These are phyloP conservation scores for Amanita brunnescens DNA, from an alignment of 768 basidiomycete genomes.

Conservation along the genomic window DNA sequence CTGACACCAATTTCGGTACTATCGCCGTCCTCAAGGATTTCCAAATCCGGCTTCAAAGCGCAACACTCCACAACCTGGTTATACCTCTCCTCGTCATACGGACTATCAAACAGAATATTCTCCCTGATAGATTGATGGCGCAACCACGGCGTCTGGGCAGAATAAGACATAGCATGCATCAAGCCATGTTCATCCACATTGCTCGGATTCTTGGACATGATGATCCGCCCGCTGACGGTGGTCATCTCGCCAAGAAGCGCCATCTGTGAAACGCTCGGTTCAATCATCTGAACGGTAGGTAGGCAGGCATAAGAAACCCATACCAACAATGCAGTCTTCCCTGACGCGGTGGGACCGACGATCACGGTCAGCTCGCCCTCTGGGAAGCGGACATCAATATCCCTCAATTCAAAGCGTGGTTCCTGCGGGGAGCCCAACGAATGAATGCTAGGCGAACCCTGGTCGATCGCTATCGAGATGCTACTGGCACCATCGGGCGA, in stretches of 20 bases:
- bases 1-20: slow-evolving; percentile 75
- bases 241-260: slow-evolving; percentile 70
- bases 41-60: slow-evolving; percentile 72
- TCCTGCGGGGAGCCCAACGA: slow-evolving; percentile 23
- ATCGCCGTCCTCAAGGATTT: slow-evolving; percentile 82
- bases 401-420: slow-evolving; percentile 55
- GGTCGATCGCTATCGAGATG: slow-evolving; percentile 14
- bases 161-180: slow-evolving; percentile 61
- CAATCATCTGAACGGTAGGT: neutral
- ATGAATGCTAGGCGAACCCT: slow-evolving; percentile 16
- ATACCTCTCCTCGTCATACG: slow-evolving; percentile 67
- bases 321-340: slow-evolving; percentile 74
- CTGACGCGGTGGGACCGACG: slow-evolving; percentile 73
- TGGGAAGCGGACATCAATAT: slow-evolving; percentile 65
- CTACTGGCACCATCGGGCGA: slow-evolving; percentile 9
- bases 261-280: slow-evolving; percentile 34
- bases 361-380: slow-evolving; percentile 62
- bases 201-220: slow-evolving; percentile 58
- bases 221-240: slow-evolving; percentile 35
- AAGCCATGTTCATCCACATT: slow-evolving; percentile 51
- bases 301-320: slow-evolving; percentile 12
- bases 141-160: slow-evolving; percentile 65
- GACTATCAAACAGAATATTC: slow-evolving; percentile 75
- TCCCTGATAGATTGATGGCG: slow-evolving; percentile 67
- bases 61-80: slow-evolving; percentile 75